Conservation (phyloP, 441 rosid genomes). For the Pelargonium cotyledonis region DNA sequence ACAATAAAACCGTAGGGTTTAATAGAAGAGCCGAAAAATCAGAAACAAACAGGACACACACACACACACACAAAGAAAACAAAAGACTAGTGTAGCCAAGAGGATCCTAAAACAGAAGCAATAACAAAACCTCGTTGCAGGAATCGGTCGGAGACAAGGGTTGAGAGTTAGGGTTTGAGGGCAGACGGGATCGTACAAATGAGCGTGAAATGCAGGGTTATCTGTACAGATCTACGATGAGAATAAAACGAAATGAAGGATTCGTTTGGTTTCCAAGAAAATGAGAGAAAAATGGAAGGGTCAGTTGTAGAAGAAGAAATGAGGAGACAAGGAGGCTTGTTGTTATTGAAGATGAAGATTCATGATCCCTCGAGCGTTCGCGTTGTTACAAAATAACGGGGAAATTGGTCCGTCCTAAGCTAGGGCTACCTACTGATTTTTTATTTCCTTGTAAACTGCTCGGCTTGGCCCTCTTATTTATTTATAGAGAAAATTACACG, state of each 20-base stretch:
- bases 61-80: not conserved
- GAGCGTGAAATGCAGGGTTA: not conserved
- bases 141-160: not conserved
- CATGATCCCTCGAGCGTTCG: not conserved
- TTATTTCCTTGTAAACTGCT: not conserved
- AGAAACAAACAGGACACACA: not conserved
- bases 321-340: not conserved
- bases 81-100: not conserved
- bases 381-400: not conserved
- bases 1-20: constrained; percentile 8
- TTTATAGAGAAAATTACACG: too few species aligned
- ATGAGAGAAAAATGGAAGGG: not conserved
- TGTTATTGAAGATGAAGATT: not conserved
- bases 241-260: not conserved
- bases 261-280: not conserved
- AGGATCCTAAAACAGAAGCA: not conserved
- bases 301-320: not conserved
- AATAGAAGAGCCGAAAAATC: not conserved
- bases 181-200: constrained; percentile 3
- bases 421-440: too few species aligned
- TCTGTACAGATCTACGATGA: constrained; percentile 3
- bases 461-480: not conserved
- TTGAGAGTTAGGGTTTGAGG: not conserved
- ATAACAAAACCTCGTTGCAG: not conserved
- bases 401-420: not conserved